Evolutionary conservation across 345 rosid species (phyloP).

Genomic region (Orychophragmus violaceus): DNA sequence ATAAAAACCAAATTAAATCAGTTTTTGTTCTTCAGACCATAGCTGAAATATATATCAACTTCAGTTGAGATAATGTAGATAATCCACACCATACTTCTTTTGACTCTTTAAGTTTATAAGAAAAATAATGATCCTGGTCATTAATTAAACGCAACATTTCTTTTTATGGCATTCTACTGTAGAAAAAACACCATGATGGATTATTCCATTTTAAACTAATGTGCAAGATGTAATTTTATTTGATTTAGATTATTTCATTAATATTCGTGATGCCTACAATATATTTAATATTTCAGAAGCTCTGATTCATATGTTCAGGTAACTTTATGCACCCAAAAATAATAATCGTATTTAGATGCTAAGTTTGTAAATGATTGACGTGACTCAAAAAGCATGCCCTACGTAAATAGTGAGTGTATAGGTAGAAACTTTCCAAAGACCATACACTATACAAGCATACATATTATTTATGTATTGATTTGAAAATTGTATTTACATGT

Average conservation of each 20-base stretch:
- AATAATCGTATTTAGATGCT: slow-evolving; percentile 27
- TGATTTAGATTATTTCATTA: slow-evolving; percentile 12
- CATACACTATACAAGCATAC: background rate
- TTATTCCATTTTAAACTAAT: background rate
- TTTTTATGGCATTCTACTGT: background rate
- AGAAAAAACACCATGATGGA: background rate
- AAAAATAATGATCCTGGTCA: background rate
- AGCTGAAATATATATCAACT: background rate
- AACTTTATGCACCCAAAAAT: slow-evolving; percentile 20
- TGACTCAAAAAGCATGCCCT: slow-evolving; percentile 31
- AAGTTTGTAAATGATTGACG: slow-evolving; percentile 33
- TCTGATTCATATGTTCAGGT: slow-evolving; percentile 34
- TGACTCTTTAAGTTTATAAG: background rate
- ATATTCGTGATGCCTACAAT: background rate
- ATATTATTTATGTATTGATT: background rate
- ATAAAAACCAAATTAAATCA: background rate
- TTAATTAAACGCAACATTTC: background rate
- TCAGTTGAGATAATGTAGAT: background rate
- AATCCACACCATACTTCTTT: background rate
- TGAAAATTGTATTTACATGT: slow-evolving; percentile 7
- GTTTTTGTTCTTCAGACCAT: background rate
- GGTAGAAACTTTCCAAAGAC: slow-evolving; percentile 1
- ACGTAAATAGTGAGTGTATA: slow-evolving; percentile 25
- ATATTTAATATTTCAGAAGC: slow-evolving; percentile 22
- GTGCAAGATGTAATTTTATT: background rate